Conservation (phyloP, 192 early-diverging fungal species). For the Powellomyces hirtus region DNA sequence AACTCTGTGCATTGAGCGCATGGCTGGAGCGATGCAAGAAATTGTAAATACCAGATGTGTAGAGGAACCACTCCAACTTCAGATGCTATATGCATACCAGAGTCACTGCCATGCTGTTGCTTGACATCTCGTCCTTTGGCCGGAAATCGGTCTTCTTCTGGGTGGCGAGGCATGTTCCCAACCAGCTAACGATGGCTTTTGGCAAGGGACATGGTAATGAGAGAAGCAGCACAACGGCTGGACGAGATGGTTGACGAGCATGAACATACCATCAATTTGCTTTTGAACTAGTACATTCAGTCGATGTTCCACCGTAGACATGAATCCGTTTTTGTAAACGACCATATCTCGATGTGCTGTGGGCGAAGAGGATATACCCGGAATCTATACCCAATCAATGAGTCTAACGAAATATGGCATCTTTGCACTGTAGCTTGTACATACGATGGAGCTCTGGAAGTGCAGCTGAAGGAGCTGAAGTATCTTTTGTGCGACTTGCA, state of each 20-base stretch:
- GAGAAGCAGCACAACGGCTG: neutral
- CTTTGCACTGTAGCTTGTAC: neutral
- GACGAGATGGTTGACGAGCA: too few species aligned
- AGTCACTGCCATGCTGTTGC: neutral
- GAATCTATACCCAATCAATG: neutral
- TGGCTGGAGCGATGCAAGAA: conserved; percentile 33
- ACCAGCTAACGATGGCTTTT: conserved; percentile 70
- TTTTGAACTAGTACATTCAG: conserved; percentile 76
- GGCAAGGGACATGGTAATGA: neutral
- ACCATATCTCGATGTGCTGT: conserved; percentile 84
- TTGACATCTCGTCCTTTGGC: conserved; percentile 69
- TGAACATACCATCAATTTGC: conserved; percentile 64
- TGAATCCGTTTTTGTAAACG: conserved; percentile 83
- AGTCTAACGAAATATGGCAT: neutral
- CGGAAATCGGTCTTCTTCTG: conserved; percentile 91
- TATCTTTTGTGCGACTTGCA: conserved; percentile 66
- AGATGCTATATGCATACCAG: neutral
- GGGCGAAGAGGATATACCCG: conserved; percentile 55
- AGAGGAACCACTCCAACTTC: neutral
- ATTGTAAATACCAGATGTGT: neutral
- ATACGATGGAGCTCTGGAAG: conserved; percentile 60
- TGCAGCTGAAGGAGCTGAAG: conserved; percentile 78
- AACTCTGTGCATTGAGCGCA: conserved; percentile 80
- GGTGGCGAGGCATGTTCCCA: conserved; percentile 62
- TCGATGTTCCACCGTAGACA: conserved; percentile 75